Conservation (phyloP, 306 rosid species). For the Prunus mira region DNA sequence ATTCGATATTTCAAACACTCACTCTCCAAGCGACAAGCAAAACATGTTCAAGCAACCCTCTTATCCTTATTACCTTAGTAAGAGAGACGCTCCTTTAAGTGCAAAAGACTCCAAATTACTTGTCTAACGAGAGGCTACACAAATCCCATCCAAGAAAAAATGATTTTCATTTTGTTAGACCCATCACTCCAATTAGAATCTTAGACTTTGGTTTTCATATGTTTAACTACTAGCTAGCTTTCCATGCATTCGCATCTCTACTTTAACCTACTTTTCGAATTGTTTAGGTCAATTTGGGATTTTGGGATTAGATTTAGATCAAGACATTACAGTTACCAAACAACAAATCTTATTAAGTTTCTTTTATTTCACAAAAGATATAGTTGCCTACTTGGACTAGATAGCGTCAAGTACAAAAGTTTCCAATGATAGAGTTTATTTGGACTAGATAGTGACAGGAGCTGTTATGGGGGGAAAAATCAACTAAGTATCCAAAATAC, state of each 20-base stretch:
- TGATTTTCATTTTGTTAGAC: neutral
- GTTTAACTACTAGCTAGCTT: constrained; percentile 9
- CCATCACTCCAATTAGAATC: constrained; percentile 6
- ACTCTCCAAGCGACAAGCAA: constrained; percentile 4
- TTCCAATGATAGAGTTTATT: neutral
- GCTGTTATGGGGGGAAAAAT: neutral
- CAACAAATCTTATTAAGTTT: neutral
- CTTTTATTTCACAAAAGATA: neutral
- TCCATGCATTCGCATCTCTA: neutral
- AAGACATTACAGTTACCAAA: neutral
- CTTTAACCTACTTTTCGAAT: neutral
- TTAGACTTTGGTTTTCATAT: neutral
- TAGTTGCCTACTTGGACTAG: neutral
- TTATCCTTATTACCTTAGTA: neutral
- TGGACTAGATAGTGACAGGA: neutral
- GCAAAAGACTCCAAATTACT: neutral
- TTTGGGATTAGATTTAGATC: neutral
- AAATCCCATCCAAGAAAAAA: constrained; percentile 4
- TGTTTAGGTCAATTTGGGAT: neutral
- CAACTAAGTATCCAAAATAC: neutral
- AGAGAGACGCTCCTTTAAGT: constrained; percentile 5
- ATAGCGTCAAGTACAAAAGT: neutral
- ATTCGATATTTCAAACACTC: constrained; percentile 14
- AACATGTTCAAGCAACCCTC: constrained; percentile 7
- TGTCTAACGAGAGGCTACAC: constrained; percentile 3